These are phyloP conservation scores for Sphagnum contortum DNA, from an alignment of 225 moss, liverwort and hornwort species.

Conservation along the genomic window DNA sequence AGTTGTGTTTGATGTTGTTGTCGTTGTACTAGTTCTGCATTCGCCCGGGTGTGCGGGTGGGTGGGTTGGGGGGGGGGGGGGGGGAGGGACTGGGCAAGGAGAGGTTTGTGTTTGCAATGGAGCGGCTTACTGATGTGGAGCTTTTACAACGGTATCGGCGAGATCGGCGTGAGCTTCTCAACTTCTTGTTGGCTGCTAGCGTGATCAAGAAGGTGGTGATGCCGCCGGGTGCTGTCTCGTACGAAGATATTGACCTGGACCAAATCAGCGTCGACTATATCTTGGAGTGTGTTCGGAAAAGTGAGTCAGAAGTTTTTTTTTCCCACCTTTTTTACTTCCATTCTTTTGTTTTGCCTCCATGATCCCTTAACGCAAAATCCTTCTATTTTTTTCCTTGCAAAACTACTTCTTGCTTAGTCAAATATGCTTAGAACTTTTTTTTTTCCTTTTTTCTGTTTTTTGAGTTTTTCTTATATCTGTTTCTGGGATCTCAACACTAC, in stretches of 20 bases:
- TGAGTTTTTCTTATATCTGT: too few relatives aligned
- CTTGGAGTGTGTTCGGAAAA: slow-evolving; percentile 82
- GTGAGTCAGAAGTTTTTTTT: slow-evolving; percentile 14
- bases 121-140: slow-evolving; percentile 60
- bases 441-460: too few relatives aligned
- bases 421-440: too few relatives aligned
- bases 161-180: slow-evolving; percentile 84
- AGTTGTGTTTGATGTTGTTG: too few relatives aligned
- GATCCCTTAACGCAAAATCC: too few relatives aligned
- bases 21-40: too few relatives aligned
- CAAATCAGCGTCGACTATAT: slow-evolving; percentile 92
- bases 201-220: slow-evolving; percentile 92
- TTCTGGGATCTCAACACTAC: too few relatives aligned
- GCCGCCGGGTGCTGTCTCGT: slow-evolving; percentile 93
- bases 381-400: too few relatives aligned
- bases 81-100: too few relatives aligned
- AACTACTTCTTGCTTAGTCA: too few relatives aligned
- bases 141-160: slow-evolving; percentile 82
- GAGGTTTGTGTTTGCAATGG: slow-evolving; percentile 1
- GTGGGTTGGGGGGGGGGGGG: too few relatives aligned
- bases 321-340: not conserved
- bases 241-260: slow-evolving; percentile 88
- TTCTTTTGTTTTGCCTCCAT: not conserved
- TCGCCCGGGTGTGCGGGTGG: too few relatives aligned
- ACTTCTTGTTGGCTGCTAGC: slow-evolving; percentile 76